phyloP scores from a whole-genome alignment of 352 stramenopile species.

The Globisporangium nodosum region DNA sequence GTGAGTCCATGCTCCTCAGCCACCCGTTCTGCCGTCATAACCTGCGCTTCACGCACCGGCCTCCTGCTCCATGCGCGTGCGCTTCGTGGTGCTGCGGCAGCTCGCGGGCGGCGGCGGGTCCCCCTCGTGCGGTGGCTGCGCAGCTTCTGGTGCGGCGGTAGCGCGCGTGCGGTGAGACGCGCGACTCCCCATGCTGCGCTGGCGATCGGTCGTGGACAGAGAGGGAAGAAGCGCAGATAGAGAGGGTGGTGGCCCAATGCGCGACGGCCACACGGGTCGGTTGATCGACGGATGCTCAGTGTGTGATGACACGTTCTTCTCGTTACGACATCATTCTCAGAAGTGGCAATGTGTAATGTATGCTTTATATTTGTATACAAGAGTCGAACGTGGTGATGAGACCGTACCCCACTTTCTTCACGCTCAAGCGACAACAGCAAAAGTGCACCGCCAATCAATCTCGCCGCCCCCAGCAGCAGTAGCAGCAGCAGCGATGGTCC shows the following conservation, averaged over 20 bases:
- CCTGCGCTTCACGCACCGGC: neutral
- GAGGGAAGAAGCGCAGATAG: too few relatives aligned
- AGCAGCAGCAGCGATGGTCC: constrained; percentile 37
- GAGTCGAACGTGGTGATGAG: neutral
- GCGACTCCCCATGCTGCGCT: too few relatives aligned
- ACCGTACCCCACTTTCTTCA: neutral
- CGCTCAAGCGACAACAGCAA: neutral
- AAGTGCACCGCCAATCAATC: neutral
- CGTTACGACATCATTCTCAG: too few relatives aligned
- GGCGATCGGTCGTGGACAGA: too few relatives aligned
- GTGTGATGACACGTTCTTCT: too few relatives aligned
- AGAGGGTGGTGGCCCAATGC: neutral
- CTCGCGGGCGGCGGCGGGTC: neutral
- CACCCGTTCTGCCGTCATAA: neutral
- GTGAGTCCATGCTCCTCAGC: neutral
- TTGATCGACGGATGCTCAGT: too few relatives aligned
- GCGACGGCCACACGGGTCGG: too few relatives aligned
- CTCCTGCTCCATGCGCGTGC: neutral
- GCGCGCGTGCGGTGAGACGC: too few relatives aligned
- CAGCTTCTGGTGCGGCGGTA: too few relatives aligned
- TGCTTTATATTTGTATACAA: neutral
- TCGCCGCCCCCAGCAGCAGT: too few relatives aligned
- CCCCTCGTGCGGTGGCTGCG: neutral
- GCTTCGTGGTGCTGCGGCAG: neutral
- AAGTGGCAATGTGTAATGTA: too few relatives aligned